A percentile compares a stretch with the other conserved stretches of the same genome.
Evolutionary conservation across 75 land plant species (phyloP).

Genomic region (Azolla pinnata): DNA sequence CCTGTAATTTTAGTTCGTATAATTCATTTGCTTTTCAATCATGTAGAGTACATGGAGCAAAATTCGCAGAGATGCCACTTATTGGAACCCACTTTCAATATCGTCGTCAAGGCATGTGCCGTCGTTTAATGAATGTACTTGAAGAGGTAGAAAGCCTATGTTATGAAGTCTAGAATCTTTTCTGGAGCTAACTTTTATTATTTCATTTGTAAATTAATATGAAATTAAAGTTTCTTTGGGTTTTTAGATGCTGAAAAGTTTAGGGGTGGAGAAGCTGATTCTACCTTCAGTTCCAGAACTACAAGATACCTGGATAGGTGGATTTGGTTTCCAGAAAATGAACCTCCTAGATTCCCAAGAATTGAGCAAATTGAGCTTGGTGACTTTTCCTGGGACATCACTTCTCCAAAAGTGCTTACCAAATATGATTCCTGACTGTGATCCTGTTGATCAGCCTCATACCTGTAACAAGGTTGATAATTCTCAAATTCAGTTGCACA

Average conservation of each 20-base stretch:
- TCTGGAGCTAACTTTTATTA: neutral
- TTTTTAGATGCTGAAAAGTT: conserved; percentile 57
- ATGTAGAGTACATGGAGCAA: conserved; percentile 65
- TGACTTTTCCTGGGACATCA: conserved; percentile 81
- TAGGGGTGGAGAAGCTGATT: conserved; percentile 65
- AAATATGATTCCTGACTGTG: no score
- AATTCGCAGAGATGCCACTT: conserved; percentile 86
- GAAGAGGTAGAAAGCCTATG: conserved; percentile 50
- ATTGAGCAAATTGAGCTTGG: conserved; percentile 48
- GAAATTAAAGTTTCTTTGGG: neutral
- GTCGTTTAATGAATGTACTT: conserved; percentile 58
- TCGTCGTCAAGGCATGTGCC: conserved; percentile 94
- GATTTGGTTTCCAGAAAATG: conserved; percentile 67
- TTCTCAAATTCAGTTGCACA: no score
- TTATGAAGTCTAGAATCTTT: neutral
- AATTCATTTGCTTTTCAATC: neutral
- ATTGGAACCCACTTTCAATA: conserved; percentile 72
- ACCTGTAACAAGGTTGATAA: no score
- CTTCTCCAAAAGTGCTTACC: conserved; percentile 76
- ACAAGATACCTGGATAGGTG: conserved; percentile 71
- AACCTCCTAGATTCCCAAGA: conserved; percentile 33
- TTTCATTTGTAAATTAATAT: neutral
- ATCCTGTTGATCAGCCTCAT: no score
- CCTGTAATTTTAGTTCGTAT: neutral
- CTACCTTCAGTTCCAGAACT: conserved; percentile 76